These are phyloP conservation scores for Globisporangium ultimum DNA, from an alignment of 352 stramenopile species.

Conservation along the genomic window DNA sequence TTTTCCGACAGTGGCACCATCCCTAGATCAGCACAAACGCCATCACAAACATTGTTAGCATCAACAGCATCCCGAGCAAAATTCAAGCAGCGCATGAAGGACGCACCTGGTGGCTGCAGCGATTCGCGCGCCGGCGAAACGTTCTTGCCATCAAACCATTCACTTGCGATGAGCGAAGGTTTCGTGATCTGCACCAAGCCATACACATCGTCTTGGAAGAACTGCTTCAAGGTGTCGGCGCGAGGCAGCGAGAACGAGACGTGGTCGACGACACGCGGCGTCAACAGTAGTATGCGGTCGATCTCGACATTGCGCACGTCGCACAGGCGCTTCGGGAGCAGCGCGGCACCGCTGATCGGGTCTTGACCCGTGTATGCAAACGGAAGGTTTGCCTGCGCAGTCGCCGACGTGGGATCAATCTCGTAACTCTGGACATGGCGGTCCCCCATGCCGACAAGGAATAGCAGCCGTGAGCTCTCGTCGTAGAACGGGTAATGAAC, in stretches of 20 bases:
- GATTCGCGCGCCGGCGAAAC: constrained; percentile 44
- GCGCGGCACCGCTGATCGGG: constrained; percentile 50
- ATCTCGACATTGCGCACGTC: constrained; percentile 71
- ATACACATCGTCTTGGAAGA: constrained; percentile 83
- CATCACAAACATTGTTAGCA: not conserved
- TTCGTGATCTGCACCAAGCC: constrained; percentile 27
- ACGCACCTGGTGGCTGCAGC: constrained; percentile 44
- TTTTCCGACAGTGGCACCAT: constrained; percentile 70
- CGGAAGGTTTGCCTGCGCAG: constrained; percentile 55
- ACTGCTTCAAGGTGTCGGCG: constrained; percentile 59
- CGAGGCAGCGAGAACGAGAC: constrained; percentile 70
- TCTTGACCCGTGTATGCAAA: constrained; percentile 47
- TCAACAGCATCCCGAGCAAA: constrained; percentile 1
- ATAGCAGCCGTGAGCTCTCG: constrained; percentile 56
- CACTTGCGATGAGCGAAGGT: constrained; percentile 26
- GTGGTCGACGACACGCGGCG: constrained; percentile 39
- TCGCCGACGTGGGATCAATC: constrained; percentile 32
- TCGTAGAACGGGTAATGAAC: constrained; percentile 69
- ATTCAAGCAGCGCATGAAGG: not conserved
- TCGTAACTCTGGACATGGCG: constrained; percentile 79
- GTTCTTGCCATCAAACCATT: constrained; percentile 62
- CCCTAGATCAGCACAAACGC: constrained; percentile 16
- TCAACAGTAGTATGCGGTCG: constrained; percentile 58
- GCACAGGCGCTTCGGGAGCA: constrained; percentile 65
- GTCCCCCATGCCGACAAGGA: constrained; percentile 60